Base-by-base conservation (phyloP, 2,329 filamentous ascomycete species). In the Fusarium pseudonygamai region DNA sequence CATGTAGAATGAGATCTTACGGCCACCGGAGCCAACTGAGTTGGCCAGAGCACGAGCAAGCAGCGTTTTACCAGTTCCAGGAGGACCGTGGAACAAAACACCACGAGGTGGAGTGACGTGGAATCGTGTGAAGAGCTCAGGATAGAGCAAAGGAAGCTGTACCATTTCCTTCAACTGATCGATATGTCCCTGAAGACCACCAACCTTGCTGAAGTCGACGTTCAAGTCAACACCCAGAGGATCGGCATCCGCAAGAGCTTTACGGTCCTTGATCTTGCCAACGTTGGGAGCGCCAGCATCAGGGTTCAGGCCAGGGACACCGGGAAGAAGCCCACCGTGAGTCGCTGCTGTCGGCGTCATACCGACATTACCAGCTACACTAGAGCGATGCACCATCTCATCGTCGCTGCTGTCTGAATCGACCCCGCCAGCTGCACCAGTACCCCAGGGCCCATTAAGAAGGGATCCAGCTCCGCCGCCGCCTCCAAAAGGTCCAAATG, bases 121-220 rank as follows among this genome's bases (percentile, higher is more conserved):
- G 82, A 98, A 97, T 71, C 91, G 92, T 72, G 92, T 88, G 82
- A 98, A 99, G 46, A 98, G 91, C 81, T 99, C 96, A 0, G 96
- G 96, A 79, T 99, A 99, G 11, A 98, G 88, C 26, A 99, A 85
- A 5, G 96, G 96, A 69, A 99, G 88, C 74, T 96, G 93, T 24
- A 99, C 96, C 96, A 99, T 99, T 84, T 99, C 96, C 83, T 99
- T 98, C 71, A 99, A 87, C 82, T 98, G 94, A 80, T 98, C 95
- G 79, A 99, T 98, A 80, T 98, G 96, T 40, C 94, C 92, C 80
- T 97, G 92, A 49, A 99, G 85, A 45, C 96, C 96, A 79, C 96
- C 96, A 63, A 99, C 95, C 74, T 95, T 94, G 81, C 93, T 96
- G 80, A 99, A 98, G 79, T 95, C 95, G 70, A 99, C 94, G 78